Percentiles rank a stretch among this genome's conserved stretches.
These are phyloP conservation scores for Nakazawaea ishiwadae DNA, from an alignment of 805 yeast genomes.

Conservation along the genomic window DNA sequence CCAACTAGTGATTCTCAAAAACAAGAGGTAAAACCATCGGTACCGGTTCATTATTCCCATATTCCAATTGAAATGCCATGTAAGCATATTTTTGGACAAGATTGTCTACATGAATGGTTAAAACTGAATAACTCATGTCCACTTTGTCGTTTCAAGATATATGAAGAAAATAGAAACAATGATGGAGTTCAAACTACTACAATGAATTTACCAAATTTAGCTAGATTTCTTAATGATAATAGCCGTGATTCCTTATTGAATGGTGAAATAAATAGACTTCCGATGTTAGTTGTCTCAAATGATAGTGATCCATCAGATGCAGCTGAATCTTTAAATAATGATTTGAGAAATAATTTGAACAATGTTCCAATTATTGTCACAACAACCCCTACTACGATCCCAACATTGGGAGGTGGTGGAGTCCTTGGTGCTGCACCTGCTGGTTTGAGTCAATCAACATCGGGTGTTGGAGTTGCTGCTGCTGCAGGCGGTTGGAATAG, in stretches of 20 bases:
- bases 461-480: too few species aligned
- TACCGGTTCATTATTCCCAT: conserved; percentile 40
- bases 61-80: conserved; percentile 76
- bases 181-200: conserved; percentile 20
- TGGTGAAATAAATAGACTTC: conserved; percentile 24
- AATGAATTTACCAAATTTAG: conserved; percentile 31
- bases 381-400: conserved; percentile 10
- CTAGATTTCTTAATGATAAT: conserved; percentile 27
- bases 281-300: conserved; percentile 25
- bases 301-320: conserved; percentile 19
- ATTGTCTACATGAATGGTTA: conserved; percentile 86
- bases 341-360: conserved; percentile 12
- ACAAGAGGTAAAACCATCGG: conserved; percentile 23
- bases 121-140: conserved; percentile 76
- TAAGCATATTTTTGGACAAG: conserved; percentile 79
- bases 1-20: conserved; percentile 1
- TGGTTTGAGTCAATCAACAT: too few species aligned
- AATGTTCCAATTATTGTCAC: conserved; percentile 14
- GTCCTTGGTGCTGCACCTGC: too few species aligned
- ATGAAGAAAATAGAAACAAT: conserved; percentile 18
- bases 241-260: conserved; percentile 22
- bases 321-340: conserved; percentile 12
- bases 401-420: too few species aligned
- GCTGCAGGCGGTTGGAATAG: not conserved
- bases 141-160: conserved; percentile 63